These are phyloP conservation scores for Calonectria hawksworthii DNA, from an alignment of 2,329 filamentous ascomycete species.

Conservation along the genomic window DNA sequence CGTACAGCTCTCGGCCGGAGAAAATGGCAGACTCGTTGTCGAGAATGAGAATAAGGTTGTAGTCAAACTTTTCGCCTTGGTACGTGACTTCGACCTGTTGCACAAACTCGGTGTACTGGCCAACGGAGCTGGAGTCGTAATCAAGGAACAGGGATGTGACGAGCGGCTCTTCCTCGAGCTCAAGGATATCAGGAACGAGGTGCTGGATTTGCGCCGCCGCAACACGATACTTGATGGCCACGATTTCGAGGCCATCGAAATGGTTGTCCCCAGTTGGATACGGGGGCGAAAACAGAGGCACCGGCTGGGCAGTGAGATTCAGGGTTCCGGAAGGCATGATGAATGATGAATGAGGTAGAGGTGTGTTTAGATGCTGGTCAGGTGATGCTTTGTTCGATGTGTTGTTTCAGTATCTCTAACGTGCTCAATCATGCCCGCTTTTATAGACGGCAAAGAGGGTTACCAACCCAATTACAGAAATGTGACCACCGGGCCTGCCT, in stretches of 20 bases:
- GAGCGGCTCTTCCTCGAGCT: neutral
- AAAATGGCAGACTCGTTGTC: conserved; percentile 31
- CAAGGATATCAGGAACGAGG: neutral
- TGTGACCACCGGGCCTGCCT: no score
- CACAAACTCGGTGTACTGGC: conserved; percentile 4
- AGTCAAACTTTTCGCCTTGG: conserved; percentile 24
- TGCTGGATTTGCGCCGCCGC: neutral
- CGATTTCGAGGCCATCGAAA: neutral
- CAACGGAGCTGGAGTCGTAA: neutral
- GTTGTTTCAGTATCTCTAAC: neutral
- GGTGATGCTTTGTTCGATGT: neutral
- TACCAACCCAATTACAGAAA: no score
- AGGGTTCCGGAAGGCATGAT: neutral
- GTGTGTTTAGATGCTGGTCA: no score
- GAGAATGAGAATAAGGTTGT: conserved; percentile 23
- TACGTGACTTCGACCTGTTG: conserved; percentile 29
- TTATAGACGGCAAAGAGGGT: no score
- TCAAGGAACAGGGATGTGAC: neutral
- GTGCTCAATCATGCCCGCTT: no score
- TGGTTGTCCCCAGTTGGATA: neutral
- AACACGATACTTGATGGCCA: neutral
- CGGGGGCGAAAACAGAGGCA: neutral
- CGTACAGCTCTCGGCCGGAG: conserved; percentile 24
- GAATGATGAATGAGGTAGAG: neutral
- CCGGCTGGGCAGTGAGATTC: neutral